A percentile compares a stretch with the other conserved stretches of the same genome.
These are phyloP conservation scores for Fusarium humuli DNA, from an alignment of 2,329 filamentous ascomycete genomes.

Conservation along the genomic window DNA sequence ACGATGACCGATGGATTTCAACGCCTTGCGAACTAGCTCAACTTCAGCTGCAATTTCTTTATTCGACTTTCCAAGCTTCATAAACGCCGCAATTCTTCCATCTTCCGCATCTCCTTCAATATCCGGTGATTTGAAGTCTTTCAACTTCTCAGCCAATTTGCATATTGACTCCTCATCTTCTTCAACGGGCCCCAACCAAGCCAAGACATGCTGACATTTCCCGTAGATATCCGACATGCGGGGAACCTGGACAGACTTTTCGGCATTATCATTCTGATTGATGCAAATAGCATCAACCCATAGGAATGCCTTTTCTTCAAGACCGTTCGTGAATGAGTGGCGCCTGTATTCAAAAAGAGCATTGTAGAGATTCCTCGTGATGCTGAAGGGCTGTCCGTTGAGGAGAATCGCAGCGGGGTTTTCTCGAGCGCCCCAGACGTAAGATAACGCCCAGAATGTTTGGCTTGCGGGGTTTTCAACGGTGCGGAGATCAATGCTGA, in stretches of 20 bases:
- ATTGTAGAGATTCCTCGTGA: slow-evolving; percentile 12
- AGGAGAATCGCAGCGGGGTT: background rate
- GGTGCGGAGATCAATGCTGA: background rate
- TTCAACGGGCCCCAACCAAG: slow-evolving; percentile 2
- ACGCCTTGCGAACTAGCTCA: background rate
- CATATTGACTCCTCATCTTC: background rate
- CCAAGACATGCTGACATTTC: slow-evolving; percentile 15
- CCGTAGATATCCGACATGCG: slow-evolving; percentile 34
- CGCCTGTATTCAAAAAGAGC: slow-evolving; percentile 6
- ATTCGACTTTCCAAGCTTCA: background rate
- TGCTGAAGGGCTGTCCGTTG: background rate
- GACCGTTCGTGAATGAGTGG: rapidly evolving
- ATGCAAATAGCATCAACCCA: slow-evolving; percentile 31
- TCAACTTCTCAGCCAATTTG: background rate
- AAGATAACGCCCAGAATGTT: slow-evolving; percentile 22
- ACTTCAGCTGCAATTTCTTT: rapidly evolving
- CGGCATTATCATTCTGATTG: slow-evolving; percentile 13
- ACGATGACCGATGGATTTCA: background rate
- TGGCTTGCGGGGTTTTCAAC: background rate
- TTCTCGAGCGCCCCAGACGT: slow-evolving; percentile 19
- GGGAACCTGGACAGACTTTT: slow-evolving; percentile 24
- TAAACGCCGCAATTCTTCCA: background rate
- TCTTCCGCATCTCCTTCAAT: too few relatives aligned
- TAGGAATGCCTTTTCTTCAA: rapidly evolving
- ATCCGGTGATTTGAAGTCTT: background rate